Evolutionary conservation across 2,329 filamentous ascomycete genomes (phyloP).

Genomic region (Stagonosporopsis vannaccii): DNA sequence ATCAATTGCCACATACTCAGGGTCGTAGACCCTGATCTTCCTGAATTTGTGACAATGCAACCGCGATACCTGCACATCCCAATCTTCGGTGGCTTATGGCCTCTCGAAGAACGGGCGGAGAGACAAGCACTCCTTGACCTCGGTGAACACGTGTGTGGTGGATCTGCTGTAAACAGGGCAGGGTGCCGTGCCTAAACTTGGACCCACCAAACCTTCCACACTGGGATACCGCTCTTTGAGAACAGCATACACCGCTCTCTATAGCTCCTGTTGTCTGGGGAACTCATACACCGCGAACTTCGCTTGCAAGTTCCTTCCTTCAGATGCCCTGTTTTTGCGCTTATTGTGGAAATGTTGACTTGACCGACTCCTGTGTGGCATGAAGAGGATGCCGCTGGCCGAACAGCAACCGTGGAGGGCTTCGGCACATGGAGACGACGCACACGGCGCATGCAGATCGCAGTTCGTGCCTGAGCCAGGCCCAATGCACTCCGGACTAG

Average conservation of each 20-base stretch:
- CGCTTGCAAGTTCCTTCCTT: conserved; percentile 2
- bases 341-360: neutral
- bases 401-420: neutral
- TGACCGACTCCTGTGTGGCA: conserved; percentile 4
- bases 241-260: conserved; percentile 17
- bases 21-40: conserved; percentile 17
- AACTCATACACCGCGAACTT: conserved; percentile 6
- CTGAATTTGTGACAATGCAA: neutral
- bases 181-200: conserved; percentile 10
- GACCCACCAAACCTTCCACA: conserved; percentile 7
- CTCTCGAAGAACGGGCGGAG: conserved; percentile 6
- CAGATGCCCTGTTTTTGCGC: neutral
- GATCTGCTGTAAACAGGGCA: conserved; percentile 6
- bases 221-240: conserved; percentile 21
- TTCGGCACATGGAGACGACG: conserved; percentile 2
- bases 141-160: conserved; percentile 12
- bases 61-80: conserved; percentile 10
- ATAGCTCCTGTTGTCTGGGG: conserved; percentile 14
- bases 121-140: conserved; percentile 7
- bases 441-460: conserved; percentile 8
- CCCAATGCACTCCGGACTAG: conserved; percentile 3
- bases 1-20: conserved; percentile 3
- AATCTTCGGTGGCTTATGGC: conserved; percentile 11
- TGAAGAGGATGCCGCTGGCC: neutral
- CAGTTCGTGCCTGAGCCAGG: conserved; percentile 15